Evolutionary conservation across 2,329 filamentous ascomycete genomes (phyloP), one percentile per base, ranked within the genome.

Genomic region (Emmonsiellopsis sp.): DNA sequence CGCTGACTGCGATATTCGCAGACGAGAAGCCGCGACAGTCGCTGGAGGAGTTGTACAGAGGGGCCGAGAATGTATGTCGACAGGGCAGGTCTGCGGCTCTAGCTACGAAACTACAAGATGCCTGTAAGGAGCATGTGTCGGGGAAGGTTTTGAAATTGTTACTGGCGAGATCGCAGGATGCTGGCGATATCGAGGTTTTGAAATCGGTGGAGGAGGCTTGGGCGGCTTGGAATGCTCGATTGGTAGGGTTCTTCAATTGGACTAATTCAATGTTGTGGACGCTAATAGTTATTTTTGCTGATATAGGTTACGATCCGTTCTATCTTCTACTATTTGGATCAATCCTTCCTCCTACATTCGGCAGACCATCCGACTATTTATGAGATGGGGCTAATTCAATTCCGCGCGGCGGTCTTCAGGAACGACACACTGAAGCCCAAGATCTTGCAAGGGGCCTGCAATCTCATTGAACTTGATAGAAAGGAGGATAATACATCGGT

Each of bases 281-380:
- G 21, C 45, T 49, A 32, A 50, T 42, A 27, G 21, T 27, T 27
- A 27, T 54, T 46, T 46, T 57, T 44, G 54, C 36, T 39, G 37
- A 7, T 40, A 11, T 60, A 90, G 84, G 80, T 84, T 59, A 84
- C 85, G 11, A 81, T 98, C 51, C 83, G 90, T 48, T 92, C 87
- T 58, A 86, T 94, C 40, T 97, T 96, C 71, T 95, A 90, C 72
- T 98, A 91, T 64, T 79, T 98, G 59, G 92, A 98, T 67, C 84
- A 93, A 57, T 88, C 90, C 2, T 96, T 90, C 65, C 77, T 98
- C 6, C 75, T 95, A 2, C 84, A 86, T 54, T 83, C 84, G 45
- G 83, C 85, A 60, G 82, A 85, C 21, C 72, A 79, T 37, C 77
- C 79, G 8, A 86, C 86, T 36, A 82, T 98, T 53, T 86, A 91